phyloP scores from a whole-genome alignment of 495 filamentous ascomycete genomes.

The Xylaria venustula region DNA sequence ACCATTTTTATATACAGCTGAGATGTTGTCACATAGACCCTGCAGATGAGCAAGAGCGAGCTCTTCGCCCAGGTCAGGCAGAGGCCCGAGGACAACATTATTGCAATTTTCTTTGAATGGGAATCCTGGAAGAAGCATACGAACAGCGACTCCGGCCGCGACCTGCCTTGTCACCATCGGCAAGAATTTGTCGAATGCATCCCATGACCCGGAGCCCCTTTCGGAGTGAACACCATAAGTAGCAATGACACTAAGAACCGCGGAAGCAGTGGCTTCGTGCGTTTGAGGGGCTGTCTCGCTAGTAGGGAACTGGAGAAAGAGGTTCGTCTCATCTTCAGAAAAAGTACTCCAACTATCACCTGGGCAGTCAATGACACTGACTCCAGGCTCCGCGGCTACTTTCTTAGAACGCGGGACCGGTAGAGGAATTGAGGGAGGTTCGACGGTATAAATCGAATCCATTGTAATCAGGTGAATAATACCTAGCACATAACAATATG shows the following conservation, averaged over 20 bases:
- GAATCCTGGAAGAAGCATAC: conserved; percentile 4
- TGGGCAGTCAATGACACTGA: too few relatives aligned
- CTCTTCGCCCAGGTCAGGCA: conserved; percentile 4
- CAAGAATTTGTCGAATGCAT: background rate
- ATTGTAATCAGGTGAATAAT: background rate
- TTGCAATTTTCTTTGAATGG: background rate
- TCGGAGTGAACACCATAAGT: background rate
- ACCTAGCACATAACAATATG: background rate
- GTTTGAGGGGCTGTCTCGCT: background rate
- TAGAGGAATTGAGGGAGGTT: too few relatives aligned
- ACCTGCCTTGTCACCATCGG: background rate
- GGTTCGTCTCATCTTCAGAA: too few relatives aligned
- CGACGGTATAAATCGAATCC: background rate
- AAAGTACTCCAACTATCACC: too few relatives aligned
- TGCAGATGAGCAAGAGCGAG: conserved; percentile 2
- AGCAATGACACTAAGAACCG: background rate
- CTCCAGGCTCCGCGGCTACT: too few relatives aligned
- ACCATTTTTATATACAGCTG: background rate
- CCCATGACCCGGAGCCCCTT: background rate
- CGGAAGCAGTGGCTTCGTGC: background rate
- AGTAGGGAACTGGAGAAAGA: too few relatives aligned
- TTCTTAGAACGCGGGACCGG: too few relatives aligned
- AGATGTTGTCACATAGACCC: conserved; percentile 4
- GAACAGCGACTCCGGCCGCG: background rate
- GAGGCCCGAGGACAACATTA: background rate